Conservation (phyloP, 768 basidiomycete species). For the Piloderma croceum region DNA sequence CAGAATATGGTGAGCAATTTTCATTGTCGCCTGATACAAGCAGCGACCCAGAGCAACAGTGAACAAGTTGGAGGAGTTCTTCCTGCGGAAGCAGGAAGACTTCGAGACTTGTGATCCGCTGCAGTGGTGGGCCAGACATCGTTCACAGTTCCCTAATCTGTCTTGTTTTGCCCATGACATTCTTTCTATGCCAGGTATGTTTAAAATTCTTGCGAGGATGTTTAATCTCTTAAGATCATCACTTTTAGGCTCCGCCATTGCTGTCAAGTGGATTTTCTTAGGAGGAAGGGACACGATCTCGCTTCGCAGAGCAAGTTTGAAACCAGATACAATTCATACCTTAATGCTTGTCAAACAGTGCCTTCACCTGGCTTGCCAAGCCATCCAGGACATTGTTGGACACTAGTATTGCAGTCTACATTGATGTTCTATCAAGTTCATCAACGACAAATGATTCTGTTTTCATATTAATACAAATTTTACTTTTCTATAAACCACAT, state of each 20-base stretch:
- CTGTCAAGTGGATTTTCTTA: slow-evolving; percentile 12
- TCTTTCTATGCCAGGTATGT: slow-evolving; percentile 18
- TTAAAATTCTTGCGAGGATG: too few species aligned
- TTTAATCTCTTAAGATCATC: too few species aligned
- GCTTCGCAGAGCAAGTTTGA: slow-evolving; percentile 10
- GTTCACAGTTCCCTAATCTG: slow-evolving; percentile 16
- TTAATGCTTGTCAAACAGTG: slow-evolving; percentile 10
- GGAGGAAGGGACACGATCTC: slow-evolving; percentile 12
- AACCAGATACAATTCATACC: slow-evolving; percentile 9
- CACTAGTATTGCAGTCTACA: too few species aligned
- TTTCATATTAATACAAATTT: too few species aligned
- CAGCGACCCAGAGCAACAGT: slow-evolving; percentile 15
- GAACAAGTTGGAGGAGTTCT: too few species aligned
- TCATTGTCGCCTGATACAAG: too few species aligned
- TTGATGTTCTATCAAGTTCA: too few species aligned
- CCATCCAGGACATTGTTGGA: too few species aligned
- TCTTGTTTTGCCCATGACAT: slow-evolving; percentile 15
- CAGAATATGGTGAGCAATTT: too few species aligned
- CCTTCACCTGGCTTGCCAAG: too few species aligned
- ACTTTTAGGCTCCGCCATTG: slow-evolving; percentile 15
- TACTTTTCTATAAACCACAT: too few species aligned
- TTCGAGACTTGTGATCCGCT: slow-evolving; percentile 13
- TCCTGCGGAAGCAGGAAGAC: slow-evolving; percentile 6
- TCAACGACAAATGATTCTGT: too few species aligned
- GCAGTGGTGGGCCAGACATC: slow-evolving; percentile 16